phyloP scores from a whole-genome alignment of 768 basidiomycete species.

The Candolleomyces aberdarensis region DNA sequence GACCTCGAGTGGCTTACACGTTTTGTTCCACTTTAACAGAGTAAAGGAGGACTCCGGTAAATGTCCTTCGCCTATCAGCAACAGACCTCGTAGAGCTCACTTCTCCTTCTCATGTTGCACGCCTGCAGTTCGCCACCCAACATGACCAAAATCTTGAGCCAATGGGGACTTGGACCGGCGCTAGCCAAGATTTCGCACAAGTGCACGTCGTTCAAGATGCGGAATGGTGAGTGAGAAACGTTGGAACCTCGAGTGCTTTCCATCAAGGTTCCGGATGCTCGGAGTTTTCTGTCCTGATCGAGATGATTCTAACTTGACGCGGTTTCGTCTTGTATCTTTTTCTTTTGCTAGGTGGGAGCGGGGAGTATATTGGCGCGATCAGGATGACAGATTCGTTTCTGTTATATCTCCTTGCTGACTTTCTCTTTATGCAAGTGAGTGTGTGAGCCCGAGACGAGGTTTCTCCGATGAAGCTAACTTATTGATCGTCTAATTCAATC shows the following conservation, averaged over 20 bases:
- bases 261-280: too few species aligned
- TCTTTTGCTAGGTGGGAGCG: conserved; percentile 34
- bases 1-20: neutral
- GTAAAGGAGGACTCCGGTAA: conserved; percentile 41
- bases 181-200: conserved; percentile 35
- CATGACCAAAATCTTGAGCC: conserved; percentile 44
- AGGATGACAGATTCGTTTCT: conserved; percentile 34
- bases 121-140: conserved; percentile 51
- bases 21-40: conserved; percentile 18
- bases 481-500: neutral
- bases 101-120: neutral
- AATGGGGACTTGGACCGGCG: conserved; percentile 47
- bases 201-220: conserved; percentile 26
- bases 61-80: neutral
- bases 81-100: conserved; percentile 37
- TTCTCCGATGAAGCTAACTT: too few species aligned
- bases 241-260: conserved; percentile 2
- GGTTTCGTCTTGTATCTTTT: too few species aligned
- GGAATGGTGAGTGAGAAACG: conserved; percentile 1
- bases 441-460: neutral
- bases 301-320: too few species aligned
- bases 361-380: conserved; percentile 41
- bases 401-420: conserved; percentile 33
- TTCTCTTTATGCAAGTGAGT: conserved; percentile 40
- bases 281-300: too few species aligned